Base-by-base conservation (phyloP, 2,329 filamentous ascomycete genomes). In the Pestalotiopsis sp. region DNA sequence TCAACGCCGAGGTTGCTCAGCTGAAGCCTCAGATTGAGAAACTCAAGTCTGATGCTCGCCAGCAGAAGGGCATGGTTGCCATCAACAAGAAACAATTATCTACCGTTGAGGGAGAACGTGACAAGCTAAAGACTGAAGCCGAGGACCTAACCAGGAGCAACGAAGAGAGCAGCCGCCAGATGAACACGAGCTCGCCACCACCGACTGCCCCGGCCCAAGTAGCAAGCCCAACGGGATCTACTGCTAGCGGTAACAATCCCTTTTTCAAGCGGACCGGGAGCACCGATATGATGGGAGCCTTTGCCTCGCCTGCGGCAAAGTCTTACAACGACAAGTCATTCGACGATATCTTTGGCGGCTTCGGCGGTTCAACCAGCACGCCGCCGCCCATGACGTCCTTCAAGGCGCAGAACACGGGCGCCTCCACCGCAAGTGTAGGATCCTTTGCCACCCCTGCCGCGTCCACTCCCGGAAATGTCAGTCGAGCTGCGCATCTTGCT, bases 61-160 rank as follows among this genome's bases (percentile, higher is more conserved):
- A 98, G 80, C 95, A 98, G 77, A 98, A 97, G 83, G 96, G 96
- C 20, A 86, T 98, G 72, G 95, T 97, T 38, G 95, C 96, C 58
- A 99, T 99, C 82, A 98, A 98, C 83, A 98, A 97, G 86, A 99
- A 99, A 83, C 96, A 99, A 82, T 85, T 98, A 70, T 89, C 92
- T 45, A 98, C 95, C 0, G 93, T 92, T 68, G 96, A 99, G 80
- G 89, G 88, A 62, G 95, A 98, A 79, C 89, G 93, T 39, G 95
- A 98, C 70, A 95, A 93, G 83, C 84, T 97, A 52, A 95, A 94
- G 82, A 83, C 85, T 1, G 95, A 98, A 79, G 91, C 92, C 59
- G 91, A 91, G 69, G 90, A 89, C 65, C 86, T 91, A 72, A 87
- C 82, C 78, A 91, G 86, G 84, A 88, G 83, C 75, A 89, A 83